phyloP scores from a whole-genome alignment of 2,329 filamentous ascomycete genomes.

The Emericellopsis cladophorae region DNA sequence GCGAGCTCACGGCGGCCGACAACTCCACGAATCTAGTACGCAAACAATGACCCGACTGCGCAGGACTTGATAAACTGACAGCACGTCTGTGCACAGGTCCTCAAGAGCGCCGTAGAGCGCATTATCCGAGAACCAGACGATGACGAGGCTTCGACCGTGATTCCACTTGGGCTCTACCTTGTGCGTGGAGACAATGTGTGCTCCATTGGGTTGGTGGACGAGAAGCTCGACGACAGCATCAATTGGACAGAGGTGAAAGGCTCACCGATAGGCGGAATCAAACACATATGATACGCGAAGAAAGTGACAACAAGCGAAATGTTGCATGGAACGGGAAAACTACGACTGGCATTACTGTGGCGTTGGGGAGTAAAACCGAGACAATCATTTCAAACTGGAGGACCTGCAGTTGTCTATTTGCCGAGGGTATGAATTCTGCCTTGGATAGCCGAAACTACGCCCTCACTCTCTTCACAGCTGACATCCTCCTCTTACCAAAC shows the following conservation, averaged over 20 bases:
- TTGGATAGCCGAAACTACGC: neutral
- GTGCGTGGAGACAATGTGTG: conserved; percentile 93
- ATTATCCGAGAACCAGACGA: conserved; percentile 82
- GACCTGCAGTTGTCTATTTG: neutral
- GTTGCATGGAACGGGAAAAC: neutral
- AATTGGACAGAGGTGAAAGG: conserved; percentile 89
- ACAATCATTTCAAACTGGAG: too few relatives aligned
- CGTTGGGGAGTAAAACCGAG: too few relatives aligned
- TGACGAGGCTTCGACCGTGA: conserved; percentile 64
- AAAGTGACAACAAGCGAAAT: neutral
- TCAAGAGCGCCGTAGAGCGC: conserved; percentile 73
- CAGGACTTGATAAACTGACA: neutral
- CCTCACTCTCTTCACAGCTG: neutral
- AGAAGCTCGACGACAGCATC: conserved; percentile 77
- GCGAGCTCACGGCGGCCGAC: conserved; percentile 75
- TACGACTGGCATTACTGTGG: neutral
- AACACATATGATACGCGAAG: conserved; percentile 43
- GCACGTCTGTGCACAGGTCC: conserved; percentile 41
- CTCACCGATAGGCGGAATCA: conserved; percentile 70
- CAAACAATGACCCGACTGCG: neutral
- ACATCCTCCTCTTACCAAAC: neutral
- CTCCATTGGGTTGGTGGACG: conserved; percentile 79
- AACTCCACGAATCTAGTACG: conserved; percentile 77
- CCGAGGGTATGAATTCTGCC: neutral
- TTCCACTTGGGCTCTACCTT: conserved; percentile 78